Evolutionary conservation across 176 grass and related monocot species (phyloP).

Genomic region (Eragrostis curvula): DNA sequence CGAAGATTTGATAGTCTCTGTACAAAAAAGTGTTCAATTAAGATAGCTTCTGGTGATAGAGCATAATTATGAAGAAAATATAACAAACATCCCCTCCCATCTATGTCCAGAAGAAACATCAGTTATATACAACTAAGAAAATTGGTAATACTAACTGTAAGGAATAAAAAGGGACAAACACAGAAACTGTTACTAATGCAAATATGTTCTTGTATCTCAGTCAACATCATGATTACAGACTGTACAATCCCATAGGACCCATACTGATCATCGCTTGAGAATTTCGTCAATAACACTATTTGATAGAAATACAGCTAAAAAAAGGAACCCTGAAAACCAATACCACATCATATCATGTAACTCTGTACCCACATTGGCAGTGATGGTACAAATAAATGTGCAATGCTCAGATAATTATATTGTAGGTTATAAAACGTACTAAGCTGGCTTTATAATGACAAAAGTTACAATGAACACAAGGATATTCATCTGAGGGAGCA

Average conservation of each 20-base stretch:
- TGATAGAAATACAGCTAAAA: background rate
- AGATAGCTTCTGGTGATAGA: constrained; percentile 19
- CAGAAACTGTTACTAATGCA: background rate
- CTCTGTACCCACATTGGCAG: background rate
- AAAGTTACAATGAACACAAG: constrained; percentile 11
- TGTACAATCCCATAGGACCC: constrained; percentile 5
- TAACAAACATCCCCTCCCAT: background rate
- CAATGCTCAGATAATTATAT: constrained; percentile 3
- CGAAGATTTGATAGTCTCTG: constrained; percentile 92
- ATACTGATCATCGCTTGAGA: background rate
- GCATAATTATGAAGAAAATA: constrained; percentile 34
- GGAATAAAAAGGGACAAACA: background rate
- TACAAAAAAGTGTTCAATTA: constrained; percentile 30
- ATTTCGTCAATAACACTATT: constrained; percentile 12
- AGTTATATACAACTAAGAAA: background rate
- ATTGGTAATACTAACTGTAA: constrained; percentile 10
- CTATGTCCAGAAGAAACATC: constrained; percentile 14
- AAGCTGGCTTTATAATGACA: constrained; percentile 10
- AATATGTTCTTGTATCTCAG: background rate
- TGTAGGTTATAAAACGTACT: background rate
- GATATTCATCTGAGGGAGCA: background rate
- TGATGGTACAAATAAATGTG: background rate
- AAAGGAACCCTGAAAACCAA: background rate
- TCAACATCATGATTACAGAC: constrained; percentile 21
- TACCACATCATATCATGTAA: background rate